phyloP scores from a whole-genome alignment of 2,329 filamentous ascomycete genomes.

The Myrmaecium sp. region DNA sequence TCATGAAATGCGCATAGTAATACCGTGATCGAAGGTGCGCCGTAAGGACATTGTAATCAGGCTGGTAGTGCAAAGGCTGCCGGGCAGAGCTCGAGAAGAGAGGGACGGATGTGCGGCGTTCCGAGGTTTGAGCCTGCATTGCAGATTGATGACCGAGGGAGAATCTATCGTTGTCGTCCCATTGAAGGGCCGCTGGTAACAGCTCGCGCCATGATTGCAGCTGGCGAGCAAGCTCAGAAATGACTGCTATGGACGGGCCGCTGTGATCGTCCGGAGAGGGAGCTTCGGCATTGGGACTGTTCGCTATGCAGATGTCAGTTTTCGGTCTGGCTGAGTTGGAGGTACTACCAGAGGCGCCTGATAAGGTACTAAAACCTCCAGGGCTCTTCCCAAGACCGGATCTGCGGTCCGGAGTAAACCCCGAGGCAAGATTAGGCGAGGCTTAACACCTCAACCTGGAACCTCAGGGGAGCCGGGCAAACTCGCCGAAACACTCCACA shows the following conservation, averaged over 20 bases:
- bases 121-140: too few relatives aligned
- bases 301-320: conserved; percentile 4
- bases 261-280: conserved; percentile 15
- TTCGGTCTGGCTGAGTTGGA: too few relatives aligned
- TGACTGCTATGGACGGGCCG: conserved; percentile 23
- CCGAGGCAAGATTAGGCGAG: too few relatives aligned
- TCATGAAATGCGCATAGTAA: conserved; percentile 8
- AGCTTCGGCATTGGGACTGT: conserved; percentile 3
- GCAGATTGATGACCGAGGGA: conserved; percentile 6
- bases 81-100: conserved; percentile 5
- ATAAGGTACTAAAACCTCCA: too few relatives aligned
- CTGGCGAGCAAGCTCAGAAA: conserved; percentile 36
- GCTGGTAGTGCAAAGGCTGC: conserved; percentile 2
- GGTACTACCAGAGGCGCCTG: too few relatives aligned
- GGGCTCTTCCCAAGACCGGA: too few relatives aligned
- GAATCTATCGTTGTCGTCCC: conserved; percentile 38
- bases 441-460: too few relatives aligned
- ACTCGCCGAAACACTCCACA: conserved; percentile 1
- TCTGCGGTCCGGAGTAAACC: too few relatives aligned
- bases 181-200: conserved; percentile 37
- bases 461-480: neutral
- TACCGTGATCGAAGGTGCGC: conserved; percentile 9
- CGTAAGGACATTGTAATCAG: conserved; percentile 2
- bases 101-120: neutral
- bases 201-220: conserved; percentile 41